A percentile compares a stretch with the other conserved stretches of the same genome.
These are phyloP conservation scores for Chlorella sp. DNA, from an alignment of 139 green algal genomes.

Conservation along the genomic window DNA sequence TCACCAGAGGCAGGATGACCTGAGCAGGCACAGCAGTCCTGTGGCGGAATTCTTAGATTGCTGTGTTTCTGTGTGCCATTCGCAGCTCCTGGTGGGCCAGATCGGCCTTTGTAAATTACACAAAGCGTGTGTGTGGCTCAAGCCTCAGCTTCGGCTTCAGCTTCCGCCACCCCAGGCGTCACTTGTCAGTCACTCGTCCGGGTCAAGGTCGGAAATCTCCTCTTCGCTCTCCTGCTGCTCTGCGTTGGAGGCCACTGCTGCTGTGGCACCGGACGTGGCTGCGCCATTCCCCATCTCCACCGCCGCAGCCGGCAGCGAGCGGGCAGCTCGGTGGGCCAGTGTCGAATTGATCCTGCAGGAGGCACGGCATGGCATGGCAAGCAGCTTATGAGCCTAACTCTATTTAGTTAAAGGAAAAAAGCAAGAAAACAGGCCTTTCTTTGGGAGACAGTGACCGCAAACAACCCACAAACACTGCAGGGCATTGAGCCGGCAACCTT, in stretches of 20 bases:
- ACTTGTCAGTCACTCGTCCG: neutral
- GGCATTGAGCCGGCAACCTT: neutral
- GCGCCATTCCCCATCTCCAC: neutral
- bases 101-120: too few relatives aligned
- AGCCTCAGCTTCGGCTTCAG: too few relatives aligned
- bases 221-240: neutral
- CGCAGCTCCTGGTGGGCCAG: too few relatives aligned
- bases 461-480: neutral
- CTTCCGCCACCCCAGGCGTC: too few relatives aligned
- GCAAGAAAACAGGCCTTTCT: too few relatives aligned
- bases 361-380: neutral
- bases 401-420: too few relatives aligned
- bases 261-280: neutral
- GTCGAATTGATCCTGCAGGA: neutral
- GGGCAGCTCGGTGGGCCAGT: neutral
- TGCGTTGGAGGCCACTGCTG: neutral
- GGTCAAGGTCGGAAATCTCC: neutral
- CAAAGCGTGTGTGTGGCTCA: too few relatives aligned
- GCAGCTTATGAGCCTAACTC: too few relatives aligned
- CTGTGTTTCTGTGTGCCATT: too few relatives aligned
- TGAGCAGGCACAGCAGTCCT: neutral
- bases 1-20: neutral
- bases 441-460: too few relatives aligned
- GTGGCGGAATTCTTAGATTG: too few relatives aligned
- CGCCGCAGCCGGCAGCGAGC: too few relatives aligned